These are phyloP conservation scores for Sporothrix sp. DNA, from an alignment of 2,329 filamentous ascomycete genomes.

Conservation along the genomic window DNA sequence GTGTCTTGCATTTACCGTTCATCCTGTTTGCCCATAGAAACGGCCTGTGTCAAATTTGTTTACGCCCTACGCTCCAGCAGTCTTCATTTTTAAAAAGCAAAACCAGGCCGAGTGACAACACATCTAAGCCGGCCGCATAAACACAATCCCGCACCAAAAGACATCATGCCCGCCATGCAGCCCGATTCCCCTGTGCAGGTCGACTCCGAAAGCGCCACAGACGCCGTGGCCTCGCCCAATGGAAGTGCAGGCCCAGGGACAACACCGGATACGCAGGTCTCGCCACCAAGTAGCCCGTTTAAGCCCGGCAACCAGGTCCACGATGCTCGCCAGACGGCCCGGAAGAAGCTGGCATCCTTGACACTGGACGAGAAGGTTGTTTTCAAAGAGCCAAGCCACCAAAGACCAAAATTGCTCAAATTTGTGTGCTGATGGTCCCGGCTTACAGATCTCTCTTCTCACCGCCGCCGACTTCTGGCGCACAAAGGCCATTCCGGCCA, in stretches of 20 bases:
- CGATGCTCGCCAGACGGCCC: slow-evolving; percentile 33
- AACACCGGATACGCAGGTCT: slow-evolving; percentile 42
- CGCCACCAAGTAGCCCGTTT: slow-evolving; percentile 35
- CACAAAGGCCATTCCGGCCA: slow-evolving; percentile 51
- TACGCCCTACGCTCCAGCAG: too few species aligned
- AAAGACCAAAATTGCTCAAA: background rate
- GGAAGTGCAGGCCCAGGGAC: slow-evolving; percentile 30
- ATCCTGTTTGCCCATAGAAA: too few species aligned
- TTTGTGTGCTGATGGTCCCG: too few species aligned
- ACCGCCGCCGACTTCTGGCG: slow-evolving; percentile 62
- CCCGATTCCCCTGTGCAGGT: slow-evolving; percentile 21
- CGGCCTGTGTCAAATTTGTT: too few species aligned
- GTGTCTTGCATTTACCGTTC: too few species aligned
- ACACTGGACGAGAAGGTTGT: slow-evolving; percentile 52
- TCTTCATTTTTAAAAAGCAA: too few species aligned
- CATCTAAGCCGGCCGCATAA: too few species aligned
- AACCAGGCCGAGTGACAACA: too few species aligned
- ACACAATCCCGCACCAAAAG: too few species aligned
- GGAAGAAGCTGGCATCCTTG: slow-evolving; percentile 41
- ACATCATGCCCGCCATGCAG: slow-evolving; percentile 8
- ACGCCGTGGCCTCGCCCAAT: slow-evolving; percentile 28
- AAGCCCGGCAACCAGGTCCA: slow-evolving; percentile 26
- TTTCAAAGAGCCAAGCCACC: too few species aligned
- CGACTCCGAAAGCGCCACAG: slow-evolving; percentile 25
- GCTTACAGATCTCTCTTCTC: slow-evolving; percentile 43